Evolutionary conservation across 2,329 filamentous ascomycete genomes (phyloP), one percentile per base, ranked within the genome.

Genomic region (Tolypocladium sp.): DNA sequence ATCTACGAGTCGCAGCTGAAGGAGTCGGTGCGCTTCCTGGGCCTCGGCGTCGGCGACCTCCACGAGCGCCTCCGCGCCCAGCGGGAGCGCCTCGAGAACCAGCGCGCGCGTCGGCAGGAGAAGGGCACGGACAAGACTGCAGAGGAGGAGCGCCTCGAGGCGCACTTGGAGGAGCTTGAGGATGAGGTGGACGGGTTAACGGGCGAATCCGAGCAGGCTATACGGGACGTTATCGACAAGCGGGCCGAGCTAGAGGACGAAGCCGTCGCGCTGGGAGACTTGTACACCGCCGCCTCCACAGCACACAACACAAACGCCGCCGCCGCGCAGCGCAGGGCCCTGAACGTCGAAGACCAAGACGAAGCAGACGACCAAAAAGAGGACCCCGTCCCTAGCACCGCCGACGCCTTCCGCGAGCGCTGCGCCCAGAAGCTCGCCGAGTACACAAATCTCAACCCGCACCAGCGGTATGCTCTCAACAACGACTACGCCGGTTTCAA

Each of bases 401-500:
- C 73, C 7, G 66, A 69, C 8, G 59, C 76, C n/a, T 70, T 80
- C 46, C 65, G 70, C 42, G 61, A 73, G 8, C 68, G 72, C 15
- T 73, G 73, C 37, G 66, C 70, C 37, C 62, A 69, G 40, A 78
- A 78, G 58, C 66, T 69, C 0, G 66, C 64, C 13, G 76, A 78
- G 46, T 84, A 84, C 66, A 69, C 68, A 0, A 62, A 65, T 2
- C 69, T 79, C 63, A 71, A 66, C 41, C 66, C 74, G 54, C 69
- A 79, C 60, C 70, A 80, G 63, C 78, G 79, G 33, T 86, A 85
- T 66, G 81, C 76, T 5, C 63, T 75, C 15, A 77, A 85, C 70
- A 85, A 85, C 67, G 80, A 84, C 65, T 86, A 86, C 65, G 76
- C 79, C 59, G 71, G 72, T n/a, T 85, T 86, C 76, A 84, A 83